Conservation (phyloP, 192 early-diverging fungal species). For the Piromyces finnis region DNA sequence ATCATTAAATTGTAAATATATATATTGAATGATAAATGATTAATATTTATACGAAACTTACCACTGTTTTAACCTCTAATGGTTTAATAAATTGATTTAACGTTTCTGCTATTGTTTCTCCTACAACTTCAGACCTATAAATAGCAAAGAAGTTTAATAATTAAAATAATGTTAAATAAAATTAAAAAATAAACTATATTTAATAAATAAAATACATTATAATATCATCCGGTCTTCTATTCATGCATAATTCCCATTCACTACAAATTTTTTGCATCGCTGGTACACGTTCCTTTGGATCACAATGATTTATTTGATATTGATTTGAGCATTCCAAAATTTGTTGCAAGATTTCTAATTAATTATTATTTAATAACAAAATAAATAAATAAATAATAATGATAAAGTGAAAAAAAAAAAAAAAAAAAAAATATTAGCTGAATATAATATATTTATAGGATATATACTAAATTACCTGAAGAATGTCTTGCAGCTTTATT, state of each 20-base stretch:
- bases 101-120: not conserved
- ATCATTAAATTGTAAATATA: too few species aligned
- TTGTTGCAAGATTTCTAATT: not conserved
- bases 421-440: too few species aligned
- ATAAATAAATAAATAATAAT: too few species aligned
- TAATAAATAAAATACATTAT: not conserved
- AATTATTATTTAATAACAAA: too few species aligned
- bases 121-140: not conserved
- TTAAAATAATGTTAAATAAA: too few species aligned
- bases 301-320: not conserved
- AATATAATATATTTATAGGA: too few species aligned
- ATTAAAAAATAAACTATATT: too few species aligned
- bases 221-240: not conserved
- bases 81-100: not conserved
- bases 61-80: not conserved
- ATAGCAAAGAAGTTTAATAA: not conserved
- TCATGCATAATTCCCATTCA: not conserved
- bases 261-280: not conserved
- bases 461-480: too few species aligned
- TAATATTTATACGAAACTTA: not conserved
- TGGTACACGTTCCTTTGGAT: not conserved
- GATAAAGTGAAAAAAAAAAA: too few species aligned
- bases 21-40: too few species aligned
- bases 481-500: not conserved
- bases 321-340: not conserved